phyloP scores from a whole-genome alignment of 2,329 filamentous ascomycete genomes.

The Aspergillus piperis region DNA sequence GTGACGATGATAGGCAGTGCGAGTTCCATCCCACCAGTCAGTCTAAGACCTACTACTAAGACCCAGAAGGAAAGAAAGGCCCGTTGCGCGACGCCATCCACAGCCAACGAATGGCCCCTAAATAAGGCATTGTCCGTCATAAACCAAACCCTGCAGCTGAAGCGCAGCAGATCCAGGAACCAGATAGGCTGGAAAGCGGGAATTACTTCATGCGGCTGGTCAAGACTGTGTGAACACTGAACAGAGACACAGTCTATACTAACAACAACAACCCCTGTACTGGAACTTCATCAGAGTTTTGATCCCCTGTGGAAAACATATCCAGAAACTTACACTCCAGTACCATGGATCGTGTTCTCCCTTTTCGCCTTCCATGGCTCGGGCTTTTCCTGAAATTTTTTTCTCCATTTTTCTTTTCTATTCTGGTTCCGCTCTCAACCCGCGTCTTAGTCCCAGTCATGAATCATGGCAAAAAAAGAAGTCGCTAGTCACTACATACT shows the following conservation, averaged over 20 bases:
- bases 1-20: not conserved
- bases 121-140: not conserved
- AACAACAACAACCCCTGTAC: too few relatives aligned
- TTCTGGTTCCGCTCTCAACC: not conserved
- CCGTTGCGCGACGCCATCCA: not conserved
- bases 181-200: not conserved
- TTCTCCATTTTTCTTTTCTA: conserved; percentile 7
- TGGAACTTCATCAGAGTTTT: too few relatives aligned
- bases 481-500: not conserved
- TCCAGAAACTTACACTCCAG: not conserved
- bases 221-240: too few relatives aligned
- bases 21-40: not conserved
- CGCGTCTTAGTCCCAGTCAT: not conserved
- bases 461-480: not conserved
- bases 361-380: not conserved
- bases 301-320: not conserved
- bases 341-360: not conserved
- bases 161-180: conserved; percentile 6
- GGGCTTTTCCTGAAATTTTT: not conserved
- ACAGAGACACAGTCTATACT: too few relatives aligned
- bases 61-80: not conserved
- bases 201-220: conserved; percentile 3
- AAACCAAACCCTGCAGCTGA: conserved; percentile 2
- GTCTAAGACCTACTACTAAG: not conserved
- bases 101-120: not conserved